Evolutionary conservation across 1,284 basidiomycete genomes (phyloP).

Genomic region (Boletellus deceptivus): DNA sequence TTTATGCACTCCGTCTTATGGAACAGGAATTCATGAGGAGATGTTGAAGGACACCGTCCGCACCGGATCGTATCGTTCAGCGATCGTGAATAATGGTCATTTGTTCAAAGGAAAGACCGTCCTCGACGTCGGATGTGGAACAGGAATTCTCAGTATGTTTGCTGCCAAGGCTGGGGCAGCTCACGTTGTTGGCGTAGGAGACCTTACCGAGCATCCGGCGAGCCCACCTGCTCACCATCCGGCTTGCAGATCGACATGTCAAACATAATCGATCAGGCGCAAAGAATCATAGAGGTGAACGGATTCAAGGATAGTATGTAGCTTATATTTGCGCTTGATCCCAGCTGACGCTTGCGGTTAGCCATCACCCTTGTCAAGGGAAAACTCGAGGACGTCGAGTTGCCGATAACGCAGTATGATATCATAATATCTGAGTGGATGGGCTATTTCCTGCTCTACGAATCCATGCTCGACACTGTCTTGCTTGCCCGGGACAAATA

Average conservation of each 20-base stretch:
- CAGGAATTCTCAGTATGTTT: constrained; percentile 99
- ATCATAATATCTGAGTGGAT: constrained; percentile 99
- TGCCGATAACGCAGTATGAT: constrained; percentile 89
- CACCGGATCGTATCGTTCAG: constrained; percentile 92
- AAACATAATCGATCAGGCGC: constrained; percentile 98
- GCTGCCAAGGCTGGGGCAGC: constrained; percentile 97
- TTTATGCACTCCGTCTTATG: constrained; percentile 8
- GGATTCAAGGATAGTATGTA: constrained; percentile 90
- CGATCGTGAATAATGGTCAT: constrained; percentile 94
- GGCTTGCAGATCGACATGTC: constrained; percentile 92
- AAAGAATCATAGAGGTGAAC: constrained; percentile 95
- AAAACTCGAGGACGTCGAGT: constrained; percentile 90
- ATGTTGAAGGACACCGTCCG: constrained; percentile 99
- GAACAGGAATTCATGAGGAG: constrained; percentile 91
- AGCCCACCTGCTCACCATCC: constrained; percentile 10
- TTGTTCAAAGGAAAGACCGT: constrained; percentile 97
- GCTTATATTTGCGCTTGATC: background rate
- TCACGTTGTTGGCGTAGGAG: constrained; percentile 87
- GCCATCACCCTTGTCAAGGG: constrained; percentile 96
- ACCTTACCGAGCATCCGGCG: constrained; percentile 1
- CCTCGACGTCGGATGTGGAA: constrained; percentile 98
- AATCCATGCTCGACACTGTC: constrained; percentile 99
- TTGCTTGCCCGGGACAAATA: constrained; percentile 96
- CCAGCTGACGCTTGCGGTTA: constrained; percentile 33
- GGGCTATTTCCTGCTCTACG: constrained; percentile 95